These are phyloP conservation scores for Dentipellis sp. DNA, from an alignment of 768 basidiomycete genomes.

Conservation along the genomic window DNA sequence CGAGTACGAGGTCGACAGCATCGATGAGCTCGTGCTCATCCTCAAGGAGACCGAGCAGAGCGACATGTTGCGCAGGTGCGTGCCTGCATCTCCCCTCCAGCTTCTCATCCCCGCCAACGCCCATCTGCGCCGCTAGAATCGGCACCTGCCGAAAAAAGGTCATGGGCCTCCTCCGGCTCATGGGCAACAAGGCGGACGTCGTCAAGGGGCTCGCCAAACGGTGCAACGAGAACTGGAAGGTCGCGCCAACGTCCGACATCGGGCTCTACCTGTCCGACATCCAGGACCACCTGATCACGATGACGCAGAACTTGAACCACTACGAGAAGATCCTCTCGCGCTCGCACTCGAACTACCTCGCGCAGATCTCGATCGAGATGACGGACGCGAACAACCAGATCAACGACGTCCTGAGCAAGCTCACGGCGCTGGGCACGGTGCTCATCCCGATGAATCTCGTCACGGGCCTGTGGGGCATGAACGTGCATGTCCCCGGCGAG, in stretches of 20 bases:
- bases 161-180: conserved; percentile 91
- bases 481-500: conserved; percentile 92
- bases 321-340: conserved; percentile 99
- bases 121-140: conserved; percentile 41
- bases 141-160: conserved; percentile 99
- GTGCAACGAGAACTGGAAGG: conserved; percentile 98
- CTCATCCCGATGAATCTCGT: conserved; percentile 96
- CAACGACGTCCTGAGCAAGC: conserved; percentile 80
- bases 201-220: conserved; percentile 97
- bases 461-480: conserved; percentile 97
- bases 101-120: background rate
- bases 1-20: conserved; percentile 98
- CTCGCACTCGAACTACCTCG: conserved; percentile 98
- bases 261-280: conserved; percentile 94
- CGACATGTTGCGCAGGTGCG: conserved; percentile 83
- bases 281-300: conserved; percentile 97
- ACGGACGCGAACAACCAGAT: conserved; percentile 99
- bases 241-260: conserved; percentile 96
- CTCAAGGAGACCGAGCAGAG: conserved; percentile 93
- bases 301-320: conserved; percentile 99
- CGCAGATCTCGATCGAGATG: conserved; percentile 99
- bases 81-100: background rate
- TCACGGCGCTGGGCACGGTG: conserved; percentile 95
- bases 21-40: conserved; percentile 96
- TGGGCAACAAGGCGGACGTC: conserved; percentile 99